Conservation (phyloP, 306 rosid species). For the Gleditsia sinensis region DNA sequence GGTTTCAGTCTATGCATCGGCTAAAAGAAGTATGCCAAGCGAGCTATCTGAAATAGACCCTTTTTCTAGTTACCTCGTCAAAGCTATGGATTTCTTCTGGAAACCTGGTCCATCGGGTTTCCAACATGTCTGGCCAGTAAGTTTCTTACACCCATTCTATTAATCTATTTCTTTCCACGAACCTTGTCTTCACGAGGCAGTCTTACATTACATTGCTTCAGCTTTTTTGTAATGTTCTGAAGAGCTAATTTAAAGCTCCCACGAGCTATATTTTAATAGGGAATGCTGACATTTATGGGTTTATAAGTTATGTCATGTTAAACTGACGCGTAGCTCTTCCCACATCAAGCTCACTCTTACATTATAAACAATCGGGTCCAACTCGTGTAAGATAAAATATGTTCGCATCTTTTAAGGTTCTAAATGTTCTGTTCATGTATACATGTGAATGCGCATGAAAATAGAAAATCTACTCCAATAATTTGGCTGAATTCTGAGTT, state of each 20-base stretch:
- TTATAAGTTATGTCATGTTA: not conserved
- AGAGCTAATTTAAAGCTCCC: too few relatives aligned
- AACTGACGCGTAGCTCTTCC: not conserved
- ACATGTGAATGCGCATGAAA: too few relatives aligned
- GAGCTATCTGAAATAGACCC: constrained; percentile 39
- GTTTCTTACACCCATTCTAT: constrained; percentile 22
- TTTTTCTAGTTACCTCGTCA: constrained; percentile 39
- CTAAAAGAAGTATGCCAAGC: constrained; percentile 44
- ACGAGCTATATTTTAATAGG: not conserved
- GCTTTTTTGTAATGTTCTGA: too few relatives aligned
- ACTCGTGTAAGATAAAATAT: too few relatives aligned
- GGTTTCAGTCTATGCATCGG: constrained; percentile 49
- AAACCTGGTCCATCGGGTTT: constrained; percentile 49
- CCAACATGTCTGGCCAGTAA: constrained; percentile 85
- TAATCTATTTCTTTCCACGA: not conserved
- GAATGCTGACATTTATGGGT: not conserved
- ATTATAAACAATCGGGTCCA: too few relatives aligned
- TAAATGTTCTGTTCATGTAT: not conserved
- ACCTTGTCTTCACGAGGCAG: too few relatives aligned
- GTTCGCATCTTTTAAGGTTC: not conserved
- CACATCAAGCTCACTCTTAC: too few relatives aligned
- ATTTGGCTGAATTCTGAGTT: not conserved
- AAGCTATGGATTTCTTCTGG: constrained; percentile 61
- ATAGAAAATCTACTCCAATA: too few relatives aligned
- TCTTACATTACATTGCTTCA: too few relatives aligned